phyloP scores from a whole-genome alignment of 306 rosid species.

The Vigna reflexopilosa region DNA sequence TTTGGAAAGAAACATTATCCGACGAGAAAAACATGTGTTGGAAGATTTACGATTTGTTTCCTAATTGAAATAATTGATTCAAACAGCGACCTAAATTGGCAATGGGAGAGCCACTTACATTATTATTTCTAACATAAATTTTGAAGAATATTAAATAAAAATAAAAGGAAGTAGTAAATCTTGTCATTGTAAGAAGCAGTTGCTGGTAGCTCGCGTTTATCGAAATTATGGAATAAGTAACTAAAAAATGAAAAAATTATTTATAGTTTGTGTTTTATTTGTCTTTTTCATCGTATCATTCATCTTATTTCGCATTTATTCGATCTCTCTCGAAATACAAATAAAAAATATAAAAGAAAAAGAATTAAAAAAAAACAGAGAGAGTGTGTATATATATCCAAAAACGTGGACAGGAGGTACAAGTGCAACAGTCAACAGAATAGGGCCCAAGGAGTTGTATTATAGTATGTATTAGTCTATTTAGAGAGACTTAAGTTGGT shows the following conservation, averaged over 20 bases:
- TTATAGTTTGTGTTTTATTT: neutral
- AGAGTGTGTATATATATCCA: too few species aligned
- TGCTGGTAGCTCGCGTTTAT: too few species aligned
- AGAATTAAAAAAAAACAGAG: neutral
- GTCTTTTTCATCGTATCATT: neutral
- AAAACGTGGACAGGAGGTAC: neutral
- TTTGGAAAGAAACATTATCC: neutral
- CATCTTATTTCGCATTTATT: neutral
- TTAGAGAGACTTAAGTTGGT: constrained; percentile 16
- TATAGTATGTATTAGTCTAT: constrained; percentile 29
- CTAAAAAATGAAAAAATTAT: neutral
- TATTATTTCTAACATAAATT: too few species aligned
- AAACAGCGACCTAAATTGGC: too few species aligned
- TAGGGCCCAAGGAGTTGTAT: constrained; percentile 24
- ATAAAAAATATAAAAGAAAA: neutral
- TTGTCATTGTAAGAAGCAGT: too few species aligned
- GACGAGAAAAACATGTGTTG: too few species aligned
- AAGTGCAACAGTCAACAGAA: constrained; percentile 20
- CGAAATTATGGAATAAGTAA: too few species aligned
- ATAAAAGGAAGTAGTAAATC: too few species aligned
- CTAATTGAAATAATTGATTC: constrained; percentile 4
- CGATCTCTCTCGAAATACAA: neutral
- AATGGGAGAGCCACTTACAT: too few species aligned
- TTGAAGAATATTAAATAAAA: too few species aligned
- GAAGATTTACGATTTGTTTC: neutral